Conservation (phyloP, 306 rosid genomes). For the peach (Prunus persica) region DNA sequence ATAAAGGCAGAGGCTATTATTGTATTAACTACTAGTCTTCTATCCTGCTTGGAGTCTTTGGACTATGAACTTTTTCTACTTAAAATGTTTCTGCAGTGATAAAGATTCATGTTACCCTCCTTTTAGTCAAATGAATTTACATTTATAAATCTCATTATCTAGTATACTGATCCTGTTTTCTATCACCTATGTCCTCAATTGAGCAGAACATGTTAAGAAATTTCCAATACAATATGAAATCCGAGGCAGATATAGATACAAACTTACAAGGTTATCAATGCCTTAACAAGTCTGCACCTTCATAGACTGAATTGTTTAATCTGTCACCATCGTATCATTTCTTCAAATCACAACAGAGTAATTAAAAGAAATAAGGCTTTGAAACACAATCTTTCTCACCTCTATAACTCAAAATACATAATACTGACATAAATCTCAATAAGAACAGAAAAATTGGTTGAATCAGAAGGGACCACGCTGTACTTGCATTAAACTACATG, state of each 20-base stretch:
- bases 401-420: constrained; percentile 5
- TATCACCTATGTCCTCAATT: not conserved
- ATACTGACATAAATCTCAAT: constrained; percentile 3
- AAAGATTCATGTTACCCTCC: not conserved
- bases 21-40: constrained; percentile 1
- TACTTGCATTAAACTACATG: constrained; percentile 27
- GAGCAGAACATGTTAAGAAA: not conserved
- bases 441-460: constrained; percentile 33
- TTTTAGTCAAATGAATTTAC: not conserved
- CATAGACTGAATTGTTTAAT: constrained; percentile 1
- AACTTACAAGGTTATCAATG: not conserved
- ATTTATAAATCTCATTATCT: not conserved
- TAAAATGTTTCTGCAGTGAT: not conserved
- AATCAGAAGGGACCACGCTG: constrained; percentile 19
- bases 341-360: constrained; percentile 13
- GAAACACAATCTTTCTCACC: constrained; percentile 9
- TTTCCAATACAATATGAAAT: not conserved
- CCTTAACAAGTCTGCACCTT: not conserved
- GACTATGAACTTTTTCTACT: not conserved
- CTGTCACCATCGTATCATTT: constrained; percentile 5
- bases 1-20: constrained; percentile 2
- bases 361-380: constrained; percentile 11
- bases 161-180: not conserved
- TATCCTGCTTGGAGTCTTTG: not conserved
- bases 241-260: not conserved